Base-by-base conservation (phyloP, 2,329 filamentous ascomycete genomes). In the Cordyceps tenuipes region DNA sequence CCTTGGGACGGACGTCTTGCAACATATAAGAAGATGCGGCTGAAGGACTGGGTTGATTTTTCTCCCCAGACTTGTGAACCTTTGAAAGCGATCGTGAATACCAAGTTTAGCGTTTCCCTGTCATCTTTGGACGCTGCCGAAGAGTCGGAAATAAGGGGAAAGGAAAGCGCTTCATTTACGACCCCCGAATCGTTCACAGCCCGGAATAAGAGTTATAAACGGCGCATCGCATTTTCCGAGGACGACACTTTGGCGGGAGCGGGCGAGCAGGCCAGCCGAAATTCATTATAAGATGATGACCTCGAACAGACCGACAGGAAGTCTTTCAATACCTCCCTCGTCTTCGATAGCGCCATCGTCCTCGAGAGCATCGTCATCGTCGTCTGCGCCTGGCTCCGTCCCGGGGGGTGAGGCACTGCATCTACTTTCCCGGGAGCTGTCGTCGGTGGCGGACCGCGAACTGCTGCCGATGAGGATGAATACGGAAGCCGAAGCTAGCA, bases 391-490 rank as follows among this genome's bases (percentile, higher is more conserved):
- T 36, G 50, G 41, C 2, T 23, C 44, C 19, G 44, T 55, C 15
- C 46, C 21, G 31, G 43, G 44, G 1, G 51, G 51, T 2, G 58
- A 44, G 15, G 39, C 58, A 43, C 31, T 60, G 2, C n/a, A 26
- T 2, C 12, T 48, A 21, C 44, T 60, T 12, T 54, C 43, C 51
- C 26, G 50, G 51, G 58, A 60, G 44, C 23, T 60, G n/a, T 55
- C 58, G 17, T 49, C 58, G 21, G 34, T 60, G 15, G 44, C 44
- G 10, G 58, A 60, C 51, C 58, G 58, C 2, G 58, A 60, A 5
- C 51, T 23, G 10, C 17, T 46, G 21, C 56, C n/a, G 7, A 39
- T 39, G 10, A 19, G 17, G 1, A 19, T 17, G 1, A 31, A 13
- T 31, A 5, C 43, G 4, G 58, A 55, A 7, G 51, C 34, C 15